A percentile compares a stretch with the other conserved stretches of the same genome.
phyloP scores from a whole-genome alignment of 805 yeast species.

The Kodamaea laetipori region DNA sequence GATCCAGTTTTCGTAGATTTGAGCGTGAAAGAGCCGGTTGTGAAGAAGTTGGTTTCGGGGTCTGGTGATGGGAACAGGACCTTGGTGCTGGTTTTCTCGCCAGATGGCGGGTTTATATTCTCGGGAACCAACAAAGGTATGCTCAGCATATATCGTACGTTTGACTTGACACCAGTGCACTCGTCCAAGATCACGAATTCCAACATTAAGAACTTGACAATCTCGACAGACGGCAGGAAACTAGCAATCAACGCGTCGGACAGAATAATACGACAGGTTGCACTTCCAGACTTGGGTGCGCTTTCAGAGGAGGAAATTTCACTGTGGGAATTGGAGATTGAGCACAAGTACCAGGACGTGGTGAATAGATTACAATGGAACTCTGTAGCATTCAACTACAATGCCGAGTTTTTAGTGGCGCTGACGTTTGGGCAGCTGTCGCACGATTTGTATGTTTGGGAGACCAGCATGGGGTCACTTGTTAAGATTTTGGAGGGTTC shows the following conservation, averaged over 20 bases:
- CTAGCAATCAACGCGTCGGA: conserved; percentile 79
- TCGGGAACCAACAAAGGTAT: conserved; percentile 84
- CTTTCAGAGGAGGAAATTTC: conserved; percentile 8
- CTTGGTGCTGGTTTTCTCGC: conserved; percentile 52
- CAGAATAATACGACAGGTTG: conserved; percentile 66
- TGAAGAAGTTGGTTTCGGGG: too few species aligned
- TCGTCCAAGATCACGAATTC: conserved; percentile 63
- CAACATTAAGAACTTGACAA: conserved; percentile 66
- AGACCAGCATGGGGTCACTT: conserved; percentile 82
- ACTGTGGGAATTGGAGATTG: conserved; percentile 60
- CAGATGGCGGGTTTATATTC: conserved; percentile 56
- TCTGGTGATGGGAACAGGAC: conserved; percentile 34
- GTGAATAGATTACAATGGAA: conserved; percentile 91
- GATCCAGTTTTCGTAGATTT: conserved; percentile 54
- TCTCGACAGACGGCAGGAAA: conserved; percentile 60
- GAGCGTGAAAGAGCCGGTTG: too few species aligned
- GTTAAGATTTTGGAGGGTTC: conserved; percentile 90
- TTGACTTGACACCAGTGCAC: conserved; percentile 40
- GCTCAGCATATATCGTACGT: conserved; percentile 52
- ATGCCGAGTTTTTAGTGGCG: conserved; percentile 83
- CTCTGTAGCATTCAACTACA: conserved; percentile 69
- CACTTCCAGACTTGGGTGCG: conserved; percentile 46
- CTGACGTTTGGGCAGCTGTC: conserved; percentile 81
- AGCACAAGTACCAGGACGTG: conserved; percentile 85
- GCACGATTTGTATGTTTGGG: conserved; percentile 92